These are phyloP conservation scores for Kodamaea kakaduensis DNA, from an alignment of 805 yeast species.

Conservation along the genomic window DNA sequence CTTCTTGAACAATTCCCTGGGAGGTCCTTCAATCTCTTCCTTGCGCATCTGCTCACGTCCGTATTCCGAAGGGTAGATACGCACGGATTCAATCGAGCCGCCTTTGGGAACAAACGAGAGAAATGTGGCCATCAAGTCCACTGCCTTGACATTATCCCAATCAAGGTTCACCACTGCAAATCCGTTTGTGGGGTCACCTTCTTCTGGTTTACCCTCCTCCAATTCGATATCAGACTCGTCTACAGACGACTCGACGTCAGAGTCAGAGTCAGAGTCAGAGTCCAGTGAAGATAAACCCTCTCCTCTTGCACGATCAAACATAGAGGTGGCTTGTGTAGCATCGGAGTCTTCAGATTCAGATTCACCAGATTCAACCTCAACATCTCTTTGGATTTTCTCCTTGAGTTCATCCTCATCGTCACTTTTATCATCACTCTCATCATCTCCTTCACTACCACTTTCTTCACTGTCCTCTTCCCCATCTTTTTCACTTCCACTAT, in stretches of 20 bases:
- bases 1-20: constrained; percentile 69
- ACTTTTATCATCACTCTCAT: constrained; percentile 14
- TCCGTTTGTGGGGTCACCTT: constrained; percentile 77
- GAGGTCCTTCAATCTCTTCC: constrained; percentile 92
- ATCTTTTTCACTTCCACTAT: constrained; percentile 17
- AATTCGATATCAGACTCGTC: constrained; percentile 54
- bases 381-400: constrained; percentile 1
- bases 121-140: constrained; percentile 86
- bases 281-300: constrained; percentile 35
- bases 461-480: constrained; percentile 12
- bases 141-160: constrained; percentile 92
- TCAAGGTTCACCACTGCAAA: constrained; percentile 94
- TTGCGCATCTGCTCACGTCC: constrained; percentile 89
- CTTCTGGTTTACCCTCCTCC: constrained; percentile 63
- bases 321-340: constrained; percentile 18
- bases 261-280: constrained; percentile 40
- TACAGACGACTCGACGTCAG: constrained; percentile 39
- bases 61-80: constrained; percentile 82
- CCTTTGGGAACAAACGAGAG: constrained; percentile 75
- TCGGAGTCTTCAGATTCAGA: constrained; percentile 19
- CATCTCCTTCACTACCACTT: constrained; percentile 11
- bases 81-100: constrained; percentile 64
- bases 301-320: constrained; percentile 11
- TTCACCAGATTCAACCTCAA: constrained; percentile 1
- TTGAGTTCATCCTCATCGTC: no score